These are phyloP conservation scores for Puccinia hordei DNA, from an alignment of 1,284 basidiomycete species.

Conservation along the genomic window DNA sequence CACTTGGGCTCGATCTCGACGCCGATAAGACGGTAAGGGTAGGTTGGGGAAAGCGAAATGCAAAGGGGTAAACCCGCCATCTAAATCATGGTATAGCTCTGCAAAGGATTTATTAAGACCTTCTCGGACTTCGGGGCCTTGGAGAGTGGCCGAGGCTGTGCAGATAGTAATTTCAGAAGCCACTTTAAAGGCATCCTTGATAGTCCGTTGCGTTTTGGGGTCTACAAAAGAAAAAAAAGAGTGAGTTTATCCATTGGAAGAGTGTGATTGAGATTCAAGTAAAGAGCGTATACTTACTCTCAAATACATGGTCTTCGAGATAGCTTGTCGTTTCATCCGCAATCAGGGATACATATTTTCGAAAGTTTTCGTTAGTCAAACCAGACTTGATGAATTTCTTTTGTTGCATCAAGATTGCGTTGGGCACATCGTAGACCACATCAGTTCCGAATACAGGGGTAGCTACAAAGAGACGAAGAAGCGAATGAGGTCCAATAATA, in stretches of 20 bases:
- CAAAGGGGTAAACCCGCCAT: slow-evolving; percentile 66
- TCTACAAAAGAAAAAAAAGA: slow-evolving; percentile 6
- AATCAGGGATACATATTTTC: slow-evolving; percentile 87
- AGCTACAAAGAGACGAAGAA: slow-evolving; percentile 54
- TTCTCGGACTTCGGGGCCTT: slow-evolving; percentile 84
- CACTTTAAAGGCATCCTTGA: slow-evolving; percentile 68
- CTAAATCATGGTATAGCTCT: slow-evolving; percentile 81
- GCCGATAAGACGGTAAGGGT: slow-evolving; percentile 83
- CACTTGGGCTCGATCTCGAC: slow-evolving; percentile 83
- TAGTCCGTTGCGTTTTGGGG: not conserved
- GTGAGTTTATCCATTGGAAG: not conserved
- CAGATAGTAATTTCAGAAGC: slow-evolving; percentile 93
- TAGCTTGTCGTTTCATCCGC: slow-evolving; percentile 68
- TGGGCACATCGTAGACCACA: slow-evolving; percentile 96
- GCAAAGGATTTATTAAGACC: slow-evolving; percentile 82
- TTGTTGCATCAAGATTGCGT: slow-evolving; percentile 97
- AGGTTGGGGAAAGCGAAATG: slow-evolving; percentile 92
- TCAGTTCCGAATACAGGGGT: slow-evolving; percentile 79
- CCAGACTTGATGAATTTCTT: slow-evolving; percentile 96
- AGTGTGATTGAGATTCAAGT: not conserved
- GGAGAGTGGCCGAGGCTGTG: slow-evolving; percentile 87
- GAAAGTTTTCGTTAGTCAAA: slow-evolving; percentile 86
- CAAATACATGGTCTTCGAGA: slow-evolving; percentile 61
- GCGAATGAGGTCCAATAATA: not conserved
- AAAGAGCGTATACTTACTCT: slow-evolving; percentile 68